These are phyloP conservation scores for Ophiostoma tasmaniense DNA, from an alignment of 2,329 filamentous ascomycete species.

Conservation along the genomic window DNA sequence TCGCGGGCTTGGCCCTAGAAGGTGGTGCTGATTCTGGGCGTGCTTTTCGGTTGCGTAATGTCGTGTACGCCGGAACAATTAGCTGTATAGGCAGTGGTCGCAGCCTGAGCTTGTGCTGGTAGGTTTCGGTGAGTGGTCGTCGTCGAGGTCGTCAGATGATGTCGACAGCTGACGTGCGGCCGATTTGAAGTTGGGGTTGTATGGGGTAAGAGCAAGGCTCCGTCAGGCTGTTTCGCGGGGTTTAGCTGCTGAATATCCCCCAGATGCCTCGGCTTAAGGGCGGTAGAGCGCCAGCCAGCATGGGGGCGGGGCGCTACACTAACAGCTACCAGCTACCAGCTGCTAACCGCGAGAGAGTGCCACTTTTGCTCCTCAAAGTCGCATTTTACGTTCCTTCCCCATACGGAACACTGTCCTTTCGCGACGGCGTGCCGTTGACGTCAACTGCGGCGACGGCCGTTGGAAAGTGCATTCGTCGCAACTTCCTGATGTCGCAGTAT, in stretches of 20 bases:
- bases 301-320: neutral
- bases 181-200: neutral
- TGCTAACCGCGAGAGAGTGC: neutral
- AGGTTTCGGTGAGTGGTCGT: neutral
- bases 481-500: neutral
- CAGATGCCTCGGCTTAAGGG: slow-evolving; percentile 16
- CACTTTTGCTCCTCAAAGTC: slow-evolving; percentile 5
- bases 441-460: neutral
- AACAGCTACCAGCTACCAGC: neutral
- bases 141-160: neutral
- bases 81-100: neutral
- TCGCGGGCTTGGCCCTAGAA: neutral
- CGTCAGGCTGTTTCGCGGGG: slow-evolving; percentile 2
- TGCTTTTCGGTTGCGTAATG: neutral
- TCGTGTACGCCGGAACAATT: neutral
- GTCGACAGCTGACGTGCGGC: neutral
- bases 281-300: too few species aligned
- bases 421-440: neutral
- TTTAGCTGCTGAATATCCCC: slow-evolving; percentile 4
- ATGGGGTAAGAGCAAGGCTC: neutral
- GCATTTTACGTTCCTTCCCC: slow-evolving; percentile 8
- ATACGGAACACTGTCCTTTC: neutral
- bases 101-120: neutral
- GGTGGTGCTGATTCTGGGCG: neutral
- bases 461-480: neutral